Evolutionary conservation across 768 basidiomycete genomes (phyloP), one percentile per base, ranked within the genome.

Genomic region (Amanita phalloides): DNA sequence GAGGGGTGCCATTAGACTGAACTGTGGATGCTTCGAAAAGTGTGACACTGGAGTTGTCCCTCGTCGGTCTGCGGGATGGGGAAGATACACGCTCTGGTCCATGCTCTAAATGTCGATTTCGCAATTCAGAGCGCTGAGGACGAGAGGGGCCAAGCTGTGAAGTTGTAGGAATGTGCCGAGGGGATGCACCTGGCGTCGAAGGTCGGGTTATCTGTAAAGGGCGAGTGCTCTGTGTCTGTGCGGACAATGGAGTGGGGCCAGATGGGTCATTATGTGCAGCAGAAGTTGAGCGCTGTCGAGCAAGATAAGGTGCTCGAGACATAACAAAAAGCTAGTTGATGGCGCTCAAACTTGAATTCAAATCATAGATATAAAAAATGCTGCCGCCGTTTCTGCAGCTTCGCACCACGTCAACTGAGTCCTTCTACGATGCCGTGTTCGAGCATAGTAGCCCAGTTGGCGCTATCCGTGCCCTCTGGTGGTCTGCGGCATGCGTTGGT

Each of bases 81-180:
- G 66, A 64, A 13, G 77, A 79, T 35, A 66, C 63, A 20, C 70
- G 69, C 54, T 82, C 80, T 39, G 77, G 75, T 28, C 61, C 66
- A 39, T 76, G 68, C 45, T 83, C 81, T 20, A 79, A 75, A 49
- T 66, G 63, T 51, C 81, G 73, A 49, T 68, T 69, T 62, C 85
- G 74, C 37, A 81, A 65, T 45, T 84, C 85, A 11, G 84, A 86
- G 60, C 84, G 70, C 60, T 79, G 77, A 11, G 85, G 85, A 44
- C 84, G 76, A 46, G 76, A 69, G 14, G 84, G 84, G 14, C 77
- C 78, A 54, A 68, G 66, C 8, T 74, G 68, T 11, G 73, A 66
- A 41, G 73, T 64, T 53, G 70, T 70, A 33, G 68, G 63, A 52
- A 57, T 54, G 47, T 63, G 61, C 52, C 64, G 70, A 51, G 74